These are phyloP conservation scores for Fusarium haematococcum DNA, from an alignment of 2,329 filamentous ascomycete genomes.

Conservation along the genomic window DNA sequence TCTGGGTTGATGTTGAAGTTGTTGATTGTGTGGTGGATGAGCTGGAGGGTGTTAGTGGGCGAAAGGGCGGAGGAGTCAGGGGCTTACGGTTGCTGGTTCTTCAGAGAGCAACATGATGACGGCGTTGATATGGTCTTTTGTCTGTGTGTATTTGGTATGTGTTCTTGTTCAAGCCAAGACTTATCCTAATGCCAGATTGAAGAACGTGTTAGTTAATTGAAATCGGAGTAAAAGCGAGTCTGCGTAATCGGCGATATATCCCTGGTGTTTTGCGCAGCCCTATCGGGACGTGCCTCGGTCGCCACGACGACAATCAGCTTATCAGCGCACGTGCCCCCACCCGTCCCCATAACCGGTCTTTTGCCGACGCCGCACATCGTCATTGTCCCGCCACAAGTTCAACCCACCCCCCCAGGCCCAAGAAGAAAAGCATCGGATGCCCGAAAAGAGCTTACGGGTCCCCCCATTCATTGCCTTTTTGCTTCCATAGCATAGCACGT, in stretches of 20 bases:
- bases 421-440: constrained; percentile 12
- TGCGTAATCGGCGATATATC: not conserved
- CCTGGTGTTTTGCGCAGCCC: constrained; percentile 15
- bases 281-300: constrained; percentile 29
- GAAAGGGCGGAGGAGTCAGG: not conserved
- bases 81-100: constrained; percentile 83
- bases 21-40: constrained; percentile 89
- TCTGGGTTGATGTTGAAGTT: constrained; percentile 97
- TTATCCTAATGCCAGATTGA: not conserved
- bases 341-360: constrained; percentile 24
- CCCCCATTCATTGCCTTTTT: not conserved
- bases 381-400: constrained; percentile 42
- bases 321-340: constrained; percentile 2
- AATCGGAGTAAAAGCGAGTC: not conserved
- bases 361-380: constrained; percentile 36
- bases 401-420: not conserved
- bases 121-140: not conserved
- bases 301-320: constrained; percentile 47
- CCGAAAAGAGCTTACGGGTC: constrained; percentile 19
- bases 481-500: not conserved
- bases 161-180: too few relatives aligned
- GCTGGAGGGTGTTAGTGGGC: constrained; percentile 59
- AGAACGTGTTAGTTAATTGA: not conserved
- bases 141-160: not conserved
- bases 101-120: constrained; percentile 91